These are phyloP conservation scores for Aquilaria yunnanensis DNA, from an alignment of 345 rosid species.

Conservation along the genomic window DNA sequence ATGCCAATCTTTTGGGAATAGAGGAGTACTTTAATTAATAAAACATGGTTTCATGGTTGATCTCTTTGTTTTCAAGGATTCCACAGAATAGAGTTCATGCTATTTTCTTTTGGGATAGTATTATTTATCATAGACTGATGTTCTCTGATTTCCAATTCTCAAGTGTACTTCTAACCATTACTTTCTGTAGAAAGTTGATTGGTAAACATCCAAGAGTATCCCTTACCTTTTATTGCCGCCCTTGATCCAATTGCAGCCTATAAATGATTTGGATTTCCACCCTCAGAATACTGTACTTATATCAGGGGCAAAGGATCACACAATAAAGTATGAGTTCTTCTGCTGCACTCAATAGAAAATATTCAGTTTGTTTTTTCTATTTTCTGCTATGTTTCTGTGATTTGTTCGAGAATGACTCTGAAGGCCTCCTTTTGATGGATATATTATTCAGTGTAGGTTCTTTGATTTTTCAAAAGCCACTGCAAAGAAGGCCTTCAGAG, in stretches of 20 bases:
- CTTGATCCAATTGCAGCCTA: conserved; percentile 40
- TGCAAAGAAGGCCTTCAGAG: conserved; percentile 77
- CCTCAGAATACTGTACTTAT: conserved; percentile 64
- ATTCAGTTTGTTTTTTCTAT: not conserved
- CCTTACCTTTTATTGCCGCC: conserved; percentile 15
- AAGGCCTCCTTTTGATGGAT: not conserved
- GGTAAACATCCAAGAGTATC: conserved; percentile 2
- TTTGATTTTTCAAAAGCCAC: conserved; percentile 84
- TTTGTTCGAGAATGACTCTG: not conserved
- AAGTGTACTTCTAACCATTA: not conserved
- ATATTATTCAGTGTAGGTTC: conserved; percentile 38
- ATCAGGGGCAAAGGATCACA: conserved; percentile 75
- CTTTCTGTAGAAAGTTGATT: conserved; percentile 3
- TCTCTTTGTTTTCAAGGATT: too few relatives aligned
- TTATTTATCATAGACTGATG: too few relatives aligned
- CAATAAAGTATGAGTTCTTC: conserved; percentile 54
- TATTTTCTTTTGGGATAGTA: too few relatives aligned
- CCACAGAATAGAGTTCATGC: too few relatives aligned
- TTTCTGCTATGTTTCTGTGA: not conserved
- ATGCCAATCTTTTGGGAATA: too few relatives aligned
- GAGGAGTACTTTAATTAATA: too few relatives aligned
- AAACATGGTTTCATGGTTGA: too few relatives aligned
- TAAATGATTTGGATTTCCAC: conserved; percentile 86
- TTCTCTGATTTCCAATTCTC: too few relatives aligned
- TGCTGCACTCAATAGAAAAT: conserved; percentile 4